These are phyloP conservation scores for Digitaria exilis DNA, from an alignment of 202 grass and related monocot species.

Conservation along the genomic window DNA sequence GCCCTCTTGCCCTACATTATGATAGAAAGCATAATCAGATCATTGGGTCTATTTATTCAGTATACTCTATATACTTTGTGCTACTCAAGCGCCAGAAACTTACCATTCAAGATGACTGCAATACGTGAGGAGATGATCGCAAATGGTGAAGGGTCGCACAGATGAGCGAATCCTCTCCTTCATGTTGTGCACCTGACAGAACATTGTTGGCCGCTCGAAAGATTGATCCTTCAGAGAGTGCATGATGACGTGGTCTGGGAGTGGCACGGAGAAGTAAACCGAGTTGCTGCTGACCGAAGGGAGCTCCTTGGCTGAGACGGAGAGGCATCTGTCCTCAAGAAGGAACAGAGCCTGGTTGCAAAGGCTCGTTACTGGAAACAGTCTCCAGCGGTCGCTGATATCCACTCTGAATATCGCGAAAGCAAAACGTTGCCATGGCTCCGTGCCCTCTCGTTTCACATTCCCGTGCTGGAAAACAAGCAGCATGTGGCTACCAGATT, in stretches of 20 bases:
- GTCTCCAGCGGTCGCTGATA: background rate
- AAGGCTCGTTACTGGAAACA: background rate
- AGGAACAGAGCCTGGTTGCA: background rate
- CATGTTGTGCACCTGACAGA: background rate
- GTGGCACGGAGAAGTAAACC: background rate
- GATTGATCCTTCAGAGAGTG: background rate
- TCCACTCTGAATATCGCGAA: background rate
- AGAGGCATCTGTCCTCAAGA: background rate
- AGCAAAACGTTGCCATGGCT: background rate
- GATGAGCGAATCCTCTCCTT: background rate
- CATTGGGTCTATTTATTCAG: background rate
- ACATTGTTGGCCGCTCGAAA: background rate
- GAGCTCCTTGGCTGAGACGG: background rate
- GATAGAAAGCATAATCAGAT: background rate
- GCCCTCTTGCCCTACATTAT: background rate
- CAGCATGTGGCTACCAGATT: no score
- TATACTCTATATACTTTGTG: no score
- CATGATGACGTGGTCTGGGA: background rate
- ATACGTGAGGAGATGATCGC: background rate
- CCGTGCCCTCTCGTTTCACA: background rate
- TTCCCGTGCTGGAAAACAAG: background rate
- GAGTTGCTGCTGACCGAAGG: constrained; percentile 4
- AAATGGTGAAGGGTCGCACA: background rate
- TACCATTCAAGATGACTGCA: background rate
- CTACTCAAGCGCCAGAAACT: no score